A percentile compares a stretch with the other conserved stretches of the same genome.
Evolutionary conservation across 768 basidiomycete species (phyloP).

Genomic region (Xerocomellus dryophilus): DNA sequence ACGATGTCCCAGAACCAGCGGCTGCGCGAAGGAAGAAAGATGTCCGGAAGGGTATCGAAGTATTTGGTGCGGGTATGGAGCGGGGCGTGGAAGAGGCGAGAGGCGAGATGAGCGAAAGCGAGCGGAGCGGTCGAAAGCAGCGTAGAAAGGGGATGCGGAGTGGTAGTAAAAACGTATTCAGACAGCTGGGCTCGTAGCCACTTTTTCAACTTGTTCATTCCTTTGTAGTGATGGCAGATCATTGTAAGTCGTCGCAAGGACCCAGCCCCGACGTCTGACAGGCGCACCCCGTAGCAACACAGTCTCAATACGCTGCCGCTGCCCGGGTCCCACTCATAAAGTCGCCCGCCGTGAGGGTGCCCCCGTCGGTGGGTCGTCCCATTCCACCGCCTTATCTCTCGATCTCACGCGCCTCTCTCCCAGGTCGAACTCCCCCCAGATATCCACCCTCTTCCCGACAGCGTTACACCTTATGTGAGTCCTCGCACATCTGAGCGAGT

Average conservation of each 20-base stretch:
- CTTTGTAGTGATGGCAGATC: conserved; percentile 15
- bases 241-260: conserved; percentile 16
- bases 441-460: conserved; percentile 92
- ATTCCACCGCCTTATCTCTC: not conserved
- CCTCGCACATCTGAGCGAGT: not conserved
- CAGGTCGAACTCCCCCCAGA: conserved; percentile 87
- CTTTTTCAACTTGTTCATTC: not conserved
- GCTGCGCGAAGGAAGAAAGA: conserved; percentile 35
- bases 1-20: conserved; percentile 1
- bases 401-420: not conserved
- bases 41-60: conserved; percentile 62
- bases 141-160: conserved; percentile 79
- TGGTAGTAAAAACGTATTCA: conserved; percentile 85
- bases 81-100: conserved; percentile 56
- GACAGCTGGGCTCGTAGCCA: conserved; percentile 27
- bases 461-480: conserved; percentile 82
- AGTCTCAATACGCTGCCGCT: conserved; percentile 77
- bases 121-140: conserved; percentile 74
- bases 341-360: conserved; percentile 86
- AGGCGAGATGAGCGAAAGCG: conserved; percentile 55
- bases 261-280: not conserved
- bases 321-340: conserved; percentile 83
- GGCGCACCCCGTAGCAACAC: conserved; percentile 7
- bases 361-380: conserved; percentile 57
- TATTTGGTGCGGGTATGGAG: conserved; percentile 89